Conservation (phyloP, 495 filamentous ascomycete genomes). For the Xylaria telfairii region DNA sequence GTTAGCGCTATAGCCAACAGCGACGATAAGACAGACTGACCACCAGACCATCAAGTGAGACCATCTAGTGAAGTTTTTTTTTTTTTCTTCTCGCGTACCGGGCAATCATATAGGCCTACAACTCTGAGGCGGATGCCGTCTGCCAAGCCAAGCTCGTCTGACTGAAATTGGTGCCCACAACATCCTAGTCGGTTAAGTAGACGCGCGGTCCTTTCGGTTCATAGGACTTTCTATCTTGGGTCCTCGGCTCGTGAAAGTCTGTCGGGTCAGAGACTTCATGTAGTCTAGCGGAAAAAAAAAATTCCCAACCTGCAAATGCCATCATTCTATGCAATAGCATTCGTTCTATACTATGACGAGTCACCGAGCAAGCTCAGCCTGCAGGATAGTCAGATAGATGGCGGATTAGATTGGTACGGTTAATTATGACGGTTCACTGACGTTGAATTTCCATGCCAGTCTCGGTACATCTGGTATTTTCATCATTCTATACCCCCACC, state of each 20-base stretch:
- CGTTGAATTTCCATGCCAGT: not conserved
- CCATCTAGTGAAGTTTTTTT: not conserved
- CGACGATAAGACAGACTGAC: not conserved
- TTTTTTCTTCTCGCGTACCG: not conserved
- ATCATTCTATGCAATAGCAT: not conserved
- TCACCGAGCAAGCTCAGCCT: not conserved
- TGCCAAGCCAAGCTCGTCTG: constrained; percentile 14
- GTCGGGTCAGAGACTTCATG: not conserved
- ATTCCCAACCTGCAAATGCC: not conserved
- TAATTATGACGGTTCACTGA: not conserved
- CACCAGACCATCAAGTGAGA: constrained; percentile 3
- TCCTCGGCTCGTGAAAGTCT: not conserved
- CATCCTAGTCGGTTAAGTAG: constrained; percentile 19
- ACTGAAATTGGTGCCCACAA: not conserved
- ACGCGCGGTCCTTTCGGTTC: constrained; percentile 12
- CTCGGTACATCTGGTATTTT: not conserved
- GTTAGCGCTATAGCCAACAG: not conserved
- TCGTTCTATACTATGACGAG: too few species aligned
- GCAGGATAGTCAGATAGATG: constrained; percentile 1
- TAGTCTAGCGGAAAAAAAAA: not conserved
- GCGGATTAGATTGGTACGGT: not conserved
- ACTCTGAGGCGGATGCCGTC: not conserved
- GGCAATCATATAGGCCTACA: not conserved
- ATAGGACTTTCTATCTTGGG: not conserved
- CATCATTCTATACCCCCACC: not conserved